Evolutionary conservation across 129 eudicot genomes (phyloP), one percentile per base, ranked within the genome.

Genomic region (Ambrosia trifida): DNA sequence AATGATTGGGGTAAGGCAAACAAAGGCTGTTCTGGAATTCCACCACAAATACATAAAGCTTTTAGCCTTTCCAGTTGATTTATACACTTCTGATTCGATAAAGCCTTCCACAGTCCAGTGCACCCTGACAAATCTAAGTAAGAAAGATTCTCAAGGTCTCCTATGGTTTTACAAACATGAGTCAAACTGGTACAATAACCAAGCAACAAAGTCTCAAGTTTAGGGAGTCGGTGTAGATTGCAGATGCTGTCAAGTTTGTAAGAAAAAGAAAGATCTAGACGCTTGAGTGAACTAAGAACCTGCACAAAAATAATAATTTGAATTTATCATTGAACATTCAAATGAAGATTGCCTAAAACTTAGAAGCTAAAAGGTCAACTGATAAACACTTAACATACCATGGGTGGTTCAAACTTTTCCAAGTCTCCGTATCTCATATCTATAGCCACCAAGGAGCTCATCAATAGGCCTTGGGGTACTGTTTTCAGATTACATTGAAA

Each of bases 211-310:
- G 12, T 35, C 67, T 66, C 60, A 66, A 75, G 76, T 49, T 71
- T 70, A 64, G 78, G 75, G 20, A 76, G 66, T 47, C 58, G 60
- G 58, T 14, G 28, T 13, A 68, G n/a, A 30, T 9, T 31, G 72
- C 13, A 14, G 30, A 68, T 68, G 4, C 72, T 33, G 30, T 47
- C 60, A 47, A 68, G 72, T 30, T 32, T 49, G 30, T 7, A n/a
- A 32, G 20, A 81, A 9, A 57, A 19, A 41, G 78, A 47, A 11
- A 81, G 82, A 71, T 71, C 50, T 44, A 81, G 73, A 38, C 63
- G 13, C 40, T 75, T 80, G 18, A 80, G 57, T 8, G 51, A 64
- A 7, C 12, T 17, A 31, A 76, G 81, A 44, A 45, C 38, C 85
- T 81, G 74, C 4, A 35, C n/a, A 76, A 60, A 46, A 51, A 58